Base-by-base conservation (phyloP, 1,139 yeast genomes). In the Debaryomyces sp. region DNA sequence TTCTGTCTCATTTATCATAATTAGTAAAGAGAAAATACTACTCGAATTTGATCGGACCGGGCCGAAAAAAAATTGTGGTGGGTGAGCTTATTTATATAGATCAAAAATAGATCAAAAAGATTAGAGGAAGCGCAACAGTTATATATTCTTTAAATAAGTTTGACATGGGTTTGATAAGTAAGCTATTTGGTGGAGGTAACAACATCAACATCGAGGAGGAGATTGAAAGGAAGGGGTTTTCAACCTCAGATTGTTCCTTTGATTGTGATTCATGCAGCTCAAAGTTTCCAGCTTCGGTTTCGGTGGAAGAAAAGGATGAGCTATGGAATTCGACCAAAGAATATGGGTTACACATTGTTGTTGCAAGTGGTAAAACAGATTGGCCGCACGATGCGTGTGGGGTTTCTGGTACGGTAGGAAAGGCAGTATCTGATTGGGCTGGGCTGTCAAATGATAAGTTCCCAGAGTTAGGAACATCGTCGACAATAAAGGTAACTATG, bases 361-460 rank as follows among this genome's bases (percentile, higher is more conserved):
- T 92, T 0, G 85, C 96, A 2, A 90, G 97, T 0, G 96, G 95
- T 12, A 84, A 85, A 57, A 64, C 81, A 1, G 96, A 94, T 67
- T 94, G 99, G 98, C 72, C 69, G 6, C 95, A 83, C 53, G 87
- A 87, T 61, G 90, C 96, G 10, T 69, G 79, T 8, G 86, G 81
- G 42, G 79, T 70, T 3, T 51, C 67, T 23, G 76, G 78, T 2
- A 75, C 85, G 0, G 74, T 90, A 32, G 80, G 87, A 43, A 58
- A 77, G 41, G 71, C 69, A 8, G 74, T 87, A 8, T 64, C 68
- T 8, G 44, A 60, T 7, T 85, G 89, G 89, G 74, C 79, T 12
- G 50, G 50, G 1, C 47, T 5, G 26, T 21, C 39, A 8, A 26
- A 36, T n/a, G 33, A 27, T 8, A 59, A 56, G 26, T 53, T 56